Conservation (phyloP, 2,329 filamentous ascomycete genomes). For the Metarhizium album region DNA sequence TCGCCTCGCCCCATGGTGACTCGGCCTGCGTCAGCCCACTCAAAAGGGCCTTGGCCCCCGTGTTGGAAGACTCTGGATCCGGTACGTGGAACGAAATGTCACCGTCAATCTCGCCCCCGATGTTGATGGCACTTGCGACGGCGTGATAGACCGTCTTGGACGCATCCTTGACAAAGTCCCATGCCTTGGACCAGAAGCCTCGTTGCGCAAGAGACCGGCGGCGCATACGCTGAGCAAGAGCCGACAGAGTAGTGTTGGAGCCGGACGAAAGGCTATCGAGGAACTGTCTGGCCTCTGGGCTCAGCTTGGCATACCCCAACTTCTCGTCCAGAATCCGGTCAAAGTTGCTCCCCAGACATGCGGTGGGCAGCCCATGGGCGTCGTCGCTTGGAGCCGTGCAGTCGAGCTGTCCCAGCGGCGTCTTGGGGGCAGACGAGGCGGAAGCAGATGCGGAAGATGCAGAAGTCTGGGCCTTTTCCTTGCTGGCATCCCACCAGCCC, state of each 20-base stretch:
- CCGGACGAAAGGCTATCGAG: constrained; percentile 2
- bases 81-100: constrained; percentile 13
- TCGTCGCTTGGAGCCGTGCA: constrained; percentile 1
- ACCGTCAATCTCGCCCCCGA: constrained; percentile 9
- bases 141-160: not conserved
- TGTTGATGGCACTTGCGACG: constrained; percentile 1
- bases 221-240: not conserved
- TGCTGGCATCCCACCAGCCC: constrained; percentile 14
- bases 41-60: not conserved
- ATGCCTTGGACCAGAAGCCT: constrained; percentile 3
- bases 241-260: not conserved
- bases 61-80: constrained; percentile 2
- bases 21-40: not conserved
- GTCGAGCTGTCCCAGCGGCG: not conserved
- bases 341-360: constrained; percentile 5
- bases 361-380: constrained; percentile 2
- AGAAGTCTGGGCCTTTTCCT: not conserved
- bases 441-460: not conserved
- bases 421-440: not conserved
- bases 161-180: not conserved
- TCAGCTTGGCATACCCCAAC: constrained; percentile 4
- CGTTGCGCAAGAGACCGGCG: constrained; percentile 5
- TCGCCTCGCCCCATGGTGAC: constrained; percentile 4
- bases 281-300: constrained; percentile 8
- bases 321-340: constrained; percentile 5